Conservation (phyloP, 768 basidiomycete genomes). For the Amylocystis lapponica region DNA sequence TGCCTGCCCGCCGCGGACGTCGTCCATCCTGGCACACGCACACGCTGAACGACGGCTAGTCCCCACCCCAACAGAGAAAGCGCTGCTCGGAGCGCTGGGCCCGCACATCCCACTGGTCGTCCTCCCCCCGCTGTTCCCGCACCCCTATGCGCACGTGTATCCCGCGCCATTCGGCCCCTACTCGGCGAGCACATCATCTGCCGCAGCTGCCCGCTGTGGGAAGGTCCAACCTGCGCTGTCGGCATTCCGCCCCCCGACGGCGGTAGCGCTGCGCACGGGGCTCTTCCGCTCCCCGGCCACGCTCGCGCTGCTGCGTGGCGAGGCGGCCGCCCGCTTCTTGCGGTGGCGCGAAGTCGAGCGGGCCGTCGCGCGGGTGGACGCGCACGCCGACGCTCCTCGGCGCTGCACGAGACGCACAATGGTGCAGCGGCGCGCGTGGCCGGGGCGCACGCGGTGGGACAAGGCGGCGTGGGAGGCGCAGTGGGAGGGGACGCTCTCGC, state of each 20-base stretch:
- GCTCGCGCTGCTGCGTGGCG: constrained; percentile 48
- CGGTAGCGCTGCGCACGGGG: constrained; percentile 47
- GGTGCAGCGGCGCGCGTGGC: constrained; percentile 1
- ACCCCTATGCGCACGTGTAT: background rate
- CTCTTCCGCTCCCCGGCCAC: constrained; percentile 64
- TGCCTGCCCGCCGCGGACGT: constrained; percentile 1
- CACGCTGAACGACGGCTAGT: constrained; percentile 15
- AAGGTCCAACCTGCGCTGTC: constrained; percentile 31
- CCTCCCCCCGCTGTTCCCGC: constrained; percentile 30
- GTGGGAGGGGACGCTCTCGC: constrained; percentile 56
- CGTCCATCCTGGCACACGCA: background rate
- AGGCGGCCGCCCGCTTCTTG: constrained; percentile 65
- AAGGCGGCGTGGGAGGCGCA: constrained; percentile 64
- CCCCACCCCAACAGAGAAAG: constrained; percentile 32
- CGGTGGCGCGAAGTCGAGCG: constrained; percentile 69
- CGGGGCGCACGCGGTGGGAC: constrained; percentile 35
- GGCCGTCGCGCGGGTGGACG: constrained; percentile 32
- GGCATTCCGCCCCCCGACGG: constrained; percentile 48
- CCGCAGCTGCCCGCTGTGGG: background rate
- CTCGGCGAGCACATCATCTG: background rate
- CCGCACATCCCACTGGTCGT: constrained; percentile 54
- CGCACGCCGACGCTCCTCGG: background rate
- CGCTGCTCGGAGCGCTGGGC: constrained; percentile 43
- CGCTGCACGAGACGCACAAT: constrained; percentile 11
- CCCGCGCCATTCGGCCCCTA: background rate